phyloP scores from a whole-genome alignment of 1,284 basidiomycete species.

The Austroboletus rostrupii region DNA sequence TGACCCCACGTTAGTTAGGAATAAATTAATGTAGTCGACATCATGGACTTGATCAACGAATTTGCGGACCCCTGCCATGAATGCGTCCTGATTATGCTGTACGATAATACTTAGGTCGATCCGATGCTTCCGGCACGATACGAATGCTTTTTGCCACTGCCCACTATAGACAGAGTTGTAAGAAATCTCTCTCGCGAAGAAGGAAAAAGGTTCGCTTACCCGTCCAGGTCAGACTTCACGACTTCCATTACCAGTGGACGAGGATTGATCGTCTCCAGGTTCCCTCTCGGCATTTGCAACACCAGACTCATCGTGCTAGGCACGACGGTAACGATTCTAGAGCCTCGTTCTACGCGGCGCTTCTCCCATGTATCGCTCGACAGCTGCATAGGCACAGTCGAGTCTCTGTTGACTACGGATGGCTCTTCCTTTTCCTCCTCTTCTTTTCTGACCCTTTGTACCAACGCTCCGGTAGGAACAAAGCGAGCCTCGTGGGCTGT shows the following conservation, averaged over 20 bases:
- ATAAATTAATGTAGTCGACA: slow-evolving; percentile 91
- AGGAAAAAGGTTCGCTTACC: slow-evolving; percentile 44
- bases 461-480: slow-evolving; percentile 44
- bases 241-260: slow-evolving; percentile 87
- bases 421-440: slow-evolving; percentile 13
- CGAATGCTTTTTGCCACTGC: slow-evolving; percentile 81
- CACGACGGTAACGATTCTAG: slow-evolving; percentile 80
- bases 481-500: slow-evolving; percentile 82
- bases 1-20: slow-evolving; percentile 82
- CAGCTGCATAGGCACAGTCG: slow-evolving; percentile 27
- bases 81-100: slow-evolving; percentile 70
- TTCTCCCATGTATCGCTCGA: slow-evolving; percentile 55
- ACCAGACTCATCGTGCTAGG: slow-evolving; percentile 87
- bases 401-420: slow-evolving; percentile 26
- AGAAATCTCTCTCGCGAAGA: background rate
- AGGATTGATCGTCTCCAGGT: slow-evolving; percentile 93
- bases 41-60: slow-evolving; percentile 88
- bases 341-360: slow-evolving; percentile 82
- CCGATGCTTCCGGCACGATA: slow-evolving; percentile 89
- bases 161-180: slow-evolving; percentile 37
- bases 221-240: slow-evolving; percentile 68
- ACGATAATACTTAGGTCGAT: slow-evolving; percentile 89
- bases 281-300: slow-evolving; percentile 97
- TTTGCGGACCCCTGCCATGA: slow-evolving; percentile 57
- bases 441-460: background rate